Conservation (phyloP, 441 rosid species). For the Croton laevigatus region DNA sequence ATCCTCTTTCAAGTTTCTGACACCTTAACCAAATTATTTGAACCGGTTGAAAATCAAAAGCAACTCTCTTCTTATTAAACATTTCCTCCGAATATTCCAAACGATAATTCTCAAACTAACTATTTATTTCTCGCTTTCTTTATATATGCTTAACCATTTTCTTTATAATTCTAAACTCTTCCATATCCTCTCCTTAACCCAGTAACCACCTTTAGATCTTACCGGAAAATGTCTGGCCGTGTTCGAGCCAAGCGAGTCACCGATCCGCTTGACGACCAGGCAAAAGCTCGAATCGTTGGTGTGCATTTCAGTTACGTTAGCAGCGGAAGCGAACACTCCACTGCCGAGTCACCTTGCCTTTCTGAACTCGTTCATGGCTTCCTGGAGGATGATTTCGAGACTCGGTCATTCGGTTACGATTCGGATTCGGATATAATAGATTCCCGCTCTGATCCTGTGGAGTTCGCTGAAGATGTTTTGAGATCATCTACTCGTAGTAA, state of each 20-base stretch:
- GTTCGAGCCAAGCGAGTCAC: constrained; percentile 54
- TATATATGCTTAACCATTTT: constrained; percentile 7
- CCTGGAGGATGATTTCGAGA: constrained; percentile 43
- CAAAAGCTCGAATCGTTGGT: constrained; percentile 60
- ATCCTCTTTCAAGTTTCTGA: constrained; percentile 22
- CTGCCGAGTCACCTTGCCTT: constrained; percentile 48
- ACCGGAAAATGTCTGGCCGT: constrained; percentile 29
- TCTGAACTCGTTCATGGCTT: constrained; percentile 78
- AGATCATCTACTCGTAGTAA: constrained; percentile 9
- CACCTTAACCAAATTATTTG: background rate
- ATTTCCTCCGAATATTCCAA: constrained; percentile 46
- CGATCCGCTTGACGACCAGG: constrained; percentile 55
- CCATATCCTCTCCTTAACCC: background rate
- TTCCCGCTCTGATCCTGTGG: constrained; percentile 26
- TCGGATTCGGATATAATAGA: constrained; percentile 44
- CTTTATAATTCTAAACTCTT: background rate
- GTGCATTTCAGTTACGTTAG: constrained; percentile 41
- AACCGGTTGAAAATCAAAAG: constrained; percentile 6
- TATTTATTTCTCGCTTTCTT: background rate
- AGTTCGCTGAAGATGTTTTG: constrained; percentile 31
- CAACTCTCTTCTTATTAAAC: background rate
- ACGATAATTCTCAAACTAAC: constrained; percentile 13
- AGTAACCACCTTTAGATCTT: background rate
- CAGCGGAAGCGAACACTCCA: constrained; percentile 81
- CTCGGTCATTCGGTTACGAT: constrained; percentile 20